These are phyloP conservation scores for Colletotrichum tofieldiae DNA, from an alignment of 2,329 filamentous ascomycete species.

Conservation along the genomic window DNA sequence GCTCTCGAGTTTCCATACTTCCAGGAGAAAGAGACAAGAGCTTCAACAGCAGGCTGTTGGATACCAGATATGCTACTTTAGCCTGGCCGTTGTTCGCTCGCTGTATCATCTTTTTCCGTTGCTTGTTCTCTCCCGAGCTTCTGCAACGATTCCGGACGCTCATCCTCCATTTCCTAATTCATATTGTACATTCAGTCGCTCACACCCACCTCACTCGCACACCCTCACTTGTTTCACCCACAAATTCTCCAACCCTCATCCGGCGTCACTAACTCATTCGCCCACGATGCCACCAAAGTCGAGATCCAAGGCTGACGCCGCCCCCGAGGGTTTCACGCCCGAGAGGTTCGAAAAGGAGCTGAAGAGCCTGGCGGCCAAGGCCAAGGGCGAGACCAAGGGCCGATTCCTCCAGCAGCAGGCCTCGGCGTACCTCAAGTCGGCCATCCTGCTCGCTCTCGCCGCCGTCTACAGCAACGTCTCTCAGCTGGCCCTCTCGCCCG, in stretches of 20 bases:
- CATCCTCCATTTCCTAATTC: slow-evolving; percentile 15
- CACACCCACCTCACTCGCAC: background rate
- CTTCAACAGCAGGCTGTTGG: slow-evolving; percentile 43
- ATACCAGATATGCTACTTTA: slow-evolving; percentile 15
- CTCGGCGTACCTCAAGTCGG: slow-evolving; percentile 57
- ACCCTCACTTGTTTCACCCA: background rate
- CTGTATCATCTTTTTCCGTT: background rate
- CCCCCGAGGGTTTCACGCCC: slow-evolving; percentile 59
- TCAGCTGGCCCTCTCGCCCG: slow-evolving; percentile 84
- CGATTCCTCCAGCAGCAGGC: slow-evolving; percentile 51
- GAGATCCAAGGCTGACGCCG: slow-evolving; percentile 25
- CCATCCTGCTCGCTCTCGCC: slow-evolving; percentile 67
- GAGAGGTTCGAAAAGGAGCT: slow-evolving; percentile 70
- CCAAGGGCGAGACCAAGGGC: slow-evolving; percentile 52
- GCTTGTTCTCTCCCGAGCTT: background rate
- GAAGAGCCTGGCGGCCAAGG: slow-evolving; percentile 64
- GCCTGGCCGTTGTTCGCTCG: background rate
- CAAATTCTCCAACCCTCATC: background rate
- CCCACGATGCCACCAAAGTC: slow-evolving; percentile 39
- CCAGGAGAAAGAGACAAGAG: slow-evolving; percentile 6
- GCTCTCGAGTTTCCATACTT: background rate
- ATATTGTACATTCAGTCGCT: slow-evolving; percentile 4
- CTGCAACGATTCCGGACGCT: slow-evolving; percentile 14
- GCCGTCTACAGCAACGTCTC: slow-evolving; percentile 80
- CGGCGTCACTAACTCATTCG: background rate